Base-by-base conservation (phyloP, 495 filamentous ascomycete species). In the Hyaloscypha hepaticicola region DNA sequence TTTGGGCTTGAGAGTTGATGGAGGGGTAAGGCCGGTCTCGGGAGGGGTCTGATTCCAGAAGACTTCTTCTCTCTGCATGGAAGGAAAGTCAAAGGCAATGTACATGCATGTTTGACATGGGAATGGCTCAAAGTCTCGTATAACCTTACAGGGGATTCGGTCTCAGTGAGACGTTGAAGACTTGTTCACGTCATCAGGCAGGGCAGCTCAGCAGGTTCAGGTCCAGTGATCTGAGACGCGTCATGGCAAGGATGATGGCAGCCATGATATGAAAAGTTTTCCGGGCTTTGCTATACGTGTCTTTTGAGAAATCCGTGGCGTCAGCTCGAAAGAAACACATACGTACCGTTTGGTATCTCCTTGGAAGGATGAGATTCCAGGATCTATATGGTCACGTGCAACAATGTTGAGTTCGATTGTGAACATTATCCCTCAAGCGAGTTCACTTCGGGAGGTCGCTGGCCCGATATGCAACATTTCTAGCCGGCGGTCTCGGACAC, bases 21-120 rank as follows among this genome's bases (percentile, higher is more conserved):
- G 60, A 25, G 60, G 60, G 48, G 60, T 62, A 25, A 52, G 28
- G 48, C 60, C 60, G 60, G 52, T 62, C 48, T 62, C 60, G 60
- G 60, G 45, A 26, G 60, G 60, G 60, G 45, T 21, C 26, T 33
- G 56, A 9, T 59, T 28, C 34, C 31, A 25, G 25, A 22, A 59
- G 50, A 24, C 0, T 22, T 53, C n/a, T 53, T 53, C 25, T 53
- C 7, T 24, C 21, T 53, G 4, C 5, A 8, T 16, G 50, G 26
- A 28, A 53, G 8, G n/a, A 1, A 53, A 24, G 50, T 53, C 16
- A 28, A 24, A 24, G 50, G 50, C 11, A 21, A 2, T 0, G n/a
- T 57, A 26, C 25, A 55, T 58, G 28, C 34, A 12, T 58, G 55
- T 34, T 19, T 34, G 16, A 8, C 19, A 34, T 58, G 55, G 28